phyloP scores from a whole-genome alignment of 495 filamentous ascomycete genomes.

The Entonaema liquescens region DNA sequence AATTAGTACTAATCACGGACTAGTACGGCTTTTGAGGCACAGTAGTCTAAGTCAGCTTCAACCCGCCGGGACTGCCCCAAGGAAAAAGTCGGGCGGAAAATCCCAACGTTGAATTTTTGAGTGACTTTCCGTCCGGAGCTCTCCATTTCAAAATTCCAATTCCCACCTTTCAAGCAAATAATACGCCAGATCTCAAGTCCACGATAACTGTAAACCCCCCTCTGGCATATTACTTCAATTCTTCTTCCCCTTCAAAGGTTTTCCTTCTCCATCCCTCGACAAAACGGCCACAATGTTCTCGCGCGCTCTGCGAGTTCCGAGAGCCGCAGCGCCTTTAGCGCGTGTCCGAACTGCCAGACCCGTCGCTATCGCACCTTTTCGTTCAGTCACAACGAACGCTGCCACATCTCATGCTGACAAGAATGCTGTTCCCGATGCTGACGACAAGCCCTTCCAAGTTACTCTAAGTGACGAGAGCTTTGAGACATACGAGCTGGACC shows the following conservation, averaged over 20 bases:
- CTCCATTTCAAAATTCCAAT: constrained; percentile 30
- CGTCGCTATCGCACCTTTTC: constrained; percentile 60
- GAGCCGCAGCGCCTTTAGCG: constrained; percentile 50
- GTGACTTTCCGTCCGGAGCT: constrained; percentile 41
- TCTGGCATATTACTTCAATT: neutral
- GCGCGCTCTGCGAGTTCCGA: constrained; percentile 58
- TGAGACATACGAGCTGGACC: constrained; percentile 98
- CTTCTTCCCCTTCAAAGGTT: constrained; percentile 2
- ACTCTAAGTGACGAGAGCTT: constrained; percentile 96
- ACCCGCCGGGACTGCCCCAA: constrained; percentile 24
- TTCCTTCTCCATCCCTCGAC: neutral
- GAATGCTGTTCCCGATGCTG: constrained; percentile 79
- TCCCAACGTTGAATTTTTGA: constrained; percentile 45
- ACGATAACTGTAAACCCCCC: constrained; percentile 16
- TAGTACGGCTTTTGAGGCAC: constrained; percentile 21
- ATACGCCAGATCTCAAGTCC: constrained; percentile 1
- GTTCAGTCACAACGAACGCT: constrained; percentile 92
- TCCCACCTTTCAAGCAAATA: constrained; percentile 7
- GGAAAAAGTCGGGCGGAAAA: constrained; percentile 44
- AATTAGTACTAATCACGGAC: constrained; percentile 23
- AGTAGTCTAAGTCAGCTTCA: constrained; percentile 33
- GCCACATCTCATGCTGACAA: constrained; percentile 89
- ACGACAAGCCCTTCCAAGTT: constrained; percentile 93
- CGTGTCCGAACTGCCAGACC: constrained; percentile 52
- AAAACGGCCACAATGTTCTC: constrained; percentile 58